Base-by-base conservation (phyloP, 2,329 filamentous ascomycete genomes). In the Microdochium trichocladiopsis region DNA sequence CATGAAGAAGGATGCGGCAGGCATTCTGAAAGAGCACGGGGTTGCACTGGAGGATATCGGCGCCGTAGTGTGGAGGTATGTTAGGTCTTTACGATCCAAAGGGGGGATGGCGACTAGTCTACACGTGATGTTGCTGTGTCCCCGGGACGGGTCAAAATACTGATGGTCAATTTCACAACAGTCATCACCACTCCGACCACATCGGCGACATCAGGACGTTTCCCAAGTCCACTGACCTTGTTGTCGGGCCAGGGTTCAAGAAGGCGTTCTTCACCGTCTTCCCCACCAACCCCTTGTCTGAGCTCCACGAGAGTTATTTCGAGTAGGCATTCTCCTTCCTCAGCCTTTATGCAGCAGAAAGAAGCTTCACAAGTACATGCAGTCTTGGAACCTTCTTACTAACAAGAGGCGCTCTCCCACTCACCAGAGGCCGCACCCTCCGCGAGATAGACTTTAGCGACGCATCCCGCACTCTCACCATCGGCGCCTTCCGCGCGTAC, bases 191-290 rank as follows among this genome's bases (percentile, higher is more conserved):
- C 53, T 71, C 63, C 57, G 72, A 74, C 52, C 72, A 75, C 53
- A 66, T 63, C 0, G 72, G 72, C 2, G 69, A 77, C 54, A 65
- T 71, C 3, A 68, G 68, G 0, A 69, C 65, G 0, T 78, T 78
- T 52, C 69, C 72, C 0, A 21, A 57, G 1, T 64, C 63, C 1
- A 75, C 74, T 1, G 66, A 68, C 2, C 57, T 77, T 6, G 66
- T 77, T 4, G 74, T 77, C 10, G 75, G 75, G 2, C 75, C 74
- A 9, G 73, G 74, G 0, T 76, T 77, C 55, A 73, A 69, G 43
- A 55, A 63, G 3, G 59, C 60, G 1, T 68, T 73, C 50, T 53
- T 67, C 5, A 76, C 76, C 4, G 75, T 69, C 2, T 77, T 71
- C 53, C 76, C 76, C 2, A 58, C 61, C 9, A 69, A 71, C 22